Evolutionary conservation across 192 early-diverging fungal genomes (phyloP).

Genomic region (Pilaira anomala): DNA sequence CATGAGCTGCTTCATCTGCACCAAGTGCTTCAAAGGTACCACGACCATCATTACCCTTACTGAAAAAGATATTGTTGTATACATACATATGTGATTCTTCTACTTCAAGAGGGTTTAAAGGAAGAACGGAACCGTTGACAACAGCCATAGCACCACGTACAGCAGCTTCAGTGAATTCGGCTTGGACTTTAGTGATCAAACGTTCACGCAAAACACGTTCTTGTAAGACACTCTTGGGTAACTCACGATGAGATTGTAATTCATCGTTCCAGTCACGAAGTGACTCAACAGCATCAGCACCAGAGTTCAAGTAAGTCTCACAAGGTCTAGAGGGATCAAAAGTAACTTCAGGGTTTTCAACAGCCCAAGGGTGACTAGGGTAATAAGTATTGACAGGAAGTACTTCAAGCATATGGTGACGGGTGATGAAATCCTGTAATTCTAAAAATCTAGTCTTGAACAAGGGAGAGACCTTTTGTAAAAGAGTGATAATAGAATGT

Average conservation of each 20-base stretch:
- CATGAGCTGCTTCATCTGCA: slow-evolving; percentile 87
- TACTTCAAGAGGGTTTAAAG: slow-evolving; percentile 76
- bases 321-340: slow-evolving; percentile 64
- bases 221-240: slow-evolving; percentile 70
- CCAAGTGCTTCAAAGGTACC: slow-evolving; percentile 81
- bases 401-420: slow-evolving; percentile 76
- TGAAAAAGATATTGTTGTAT: slow-evolving; percentile 96
- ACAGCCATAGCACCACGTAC: slow-evolving; percentile 79
- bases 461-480: slow-evolving; percentile 61
- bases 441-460: slow-evolving; percentile 68
- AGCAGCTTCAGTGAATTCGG: slow-evolving; percentile 93
- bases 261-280: slow-evolving; percentile 98
- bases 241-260: slow-evolving; percentile 81
- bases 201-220: slow-evolving; percentile 87
- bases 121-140: slow-evolving; percentile 71
- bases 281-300: slow-evolving; percentile 59
- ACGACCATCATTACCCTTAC: slow-evolving; percentile 82
- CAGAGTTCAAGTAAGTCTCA: slow-evolving; percentile 59
- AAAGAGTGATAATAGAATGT: slow-evolving; percentile 68
- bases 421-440: slow-evolving; percentile 60
- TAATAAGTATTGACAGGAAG: slow-evolving; percentile 64
- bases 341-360: slow-evolving; percentile 50
- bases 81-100: slow-evolving; percentile 83
- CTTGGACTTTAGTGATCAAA: slow-evolving; percentile 76
- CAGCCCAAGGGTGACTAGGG: slow-evolving; percentile 82